A percentile compares a stretch with the other conserved stretches of the same genome.
These are phyloP conservation scores for Fusarium guadeloupense DNA, from an alignment of 2,329 filamentous ascomycete genomes.

Conservation along the genomic window DNA sequence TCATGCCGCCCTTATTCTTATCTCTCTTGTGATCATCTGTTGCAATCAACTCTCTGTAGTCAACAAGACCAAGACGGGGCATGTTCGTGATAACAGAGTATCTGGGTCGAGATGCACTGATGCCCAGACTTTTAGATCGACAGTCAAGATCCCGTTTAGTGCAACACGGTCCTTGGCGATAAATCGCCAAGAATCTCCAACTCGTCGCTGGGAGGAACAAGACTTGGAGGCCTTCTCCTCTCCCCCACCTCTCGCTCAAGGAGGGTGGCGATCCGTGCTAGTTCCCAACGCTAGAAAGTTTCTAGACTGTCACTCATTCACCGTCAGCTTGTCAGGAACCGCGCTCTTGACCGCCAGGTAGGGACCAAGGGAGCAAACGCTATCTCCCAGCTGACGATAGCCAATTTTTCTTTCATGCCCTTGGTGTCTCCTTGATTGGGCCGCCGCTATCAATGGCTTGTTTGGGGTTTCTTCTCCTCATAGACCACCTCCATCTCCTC, in stretches of 20 bases:
- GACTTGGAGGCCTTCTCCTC: slow-evolving; percentile 4
- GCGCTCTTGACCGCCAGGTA: slow-evolving; percentile 13
- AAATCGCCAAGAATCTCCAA: slow-evolving; percentile 17
- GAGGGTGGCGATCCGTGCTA: slow-evolving; percentile 13
- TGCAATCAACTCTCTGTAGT: too few species aligned
- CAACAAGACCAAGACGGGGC: too few species aligned
- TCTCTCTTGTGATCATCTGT: background rate
- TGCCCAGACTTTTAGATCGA: slow-evolving; percentile 38
- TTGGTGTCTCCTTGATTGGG: slow-evolving; percentile 39
- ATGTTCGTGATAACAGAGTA: slow-evolving; percentile 18
- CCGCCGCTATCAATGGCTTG: slow-evolving; percentile 20
- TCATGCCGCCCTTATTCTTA: slow-evolving; percentile 12
- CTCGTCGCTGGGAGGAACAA: background rate
- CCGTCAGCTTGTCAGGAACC: background rate
- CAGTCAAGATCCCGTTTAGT: slow-evolving; percentile 11
- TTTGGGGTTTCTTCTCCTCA: background rate
- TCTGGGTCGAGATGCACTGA: slow-evolving; percentile 10
- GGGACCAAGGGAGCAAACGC: background rate
- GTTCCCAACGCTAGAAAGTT: slow-evolving; percentile 37
- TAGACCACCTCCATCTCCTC: slow-evolving; percentile 25
- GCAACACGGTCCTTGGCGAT: slow-evolving; percentile 33
- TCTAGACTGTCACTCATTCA: slow-evolving; percentile 35
- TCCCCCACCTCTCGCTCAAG: slow-evolving; percentile 13
- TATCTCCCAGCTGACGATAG: slow-evolving; percentile 13
- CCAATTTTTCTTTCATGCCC: slow-evolving; percentile 6